Evolutionary conservation across 2,329 filamentous ascomycete genomes (phyloP).

Genomic region (Phialocephala subalpina): DNA sequence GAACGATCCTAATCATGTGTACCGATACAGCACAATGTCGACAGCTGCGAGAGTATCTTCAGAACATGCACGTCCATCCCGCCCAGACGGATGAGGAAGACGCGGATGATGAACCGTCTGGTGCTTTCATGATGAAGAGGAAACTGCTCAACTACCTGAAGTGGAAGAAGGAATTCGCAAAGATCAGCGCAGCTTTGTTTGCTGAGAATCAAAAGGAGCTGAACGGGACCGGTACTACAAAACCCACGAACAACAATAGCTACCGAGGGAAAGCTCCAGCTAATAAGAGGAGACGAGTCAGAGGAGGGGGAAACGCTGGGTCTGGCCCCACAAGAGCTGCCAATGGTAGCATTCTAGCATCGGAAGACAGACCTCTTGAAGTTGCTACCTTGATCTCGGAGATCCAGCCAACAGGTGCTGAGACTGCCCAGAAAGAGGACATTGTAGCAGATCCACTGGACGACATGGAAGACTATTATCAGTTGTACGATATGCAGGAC

Average conservation of each 20-base stretch:
- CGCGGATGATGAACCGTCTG: slow-evolving; percentile 71
- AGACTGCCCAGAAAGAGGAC: slow-evolving; percentile 78
- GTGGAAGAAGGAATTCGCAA: slow-evolving; percentile 91
- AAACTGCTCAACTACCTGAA: slow-evolving; percentile 85
- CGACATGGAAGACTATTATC: slow-evolving; percentile 91
- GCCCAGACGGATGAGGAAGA: slow-evolving; percentile 48
- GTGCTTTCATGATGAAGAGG: slow-evolving; percentile 87
- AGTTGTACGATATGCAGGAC: slow-evolving; percentile 90
- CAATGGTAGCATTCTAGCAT: slow-evolving; percentile 77
- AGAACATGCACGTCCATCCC: slow-evolving; percentile 83
- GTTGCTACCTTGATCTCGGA: slow-evolving; percentile 85
- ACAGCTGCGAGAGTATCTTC: slow-evolving; percentile 89
- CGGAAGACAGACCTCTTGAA: slow-evolving; percentile 84
- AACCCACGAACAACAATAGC: slow-evolving; percentile 50
- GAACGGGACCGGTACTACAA: slow-evolving; percentile 68
- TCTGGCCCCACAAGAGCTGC: slow-evolving; percentile 68
- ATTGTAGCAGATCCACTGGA: slow-evolving; percentile 82
- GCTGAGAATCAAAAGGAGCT: slow-evolving; percentile 81
- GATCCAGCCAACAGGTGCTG: slow-evolving; percentile 80
- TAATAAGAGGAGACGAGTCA: slow-evolving; percentile 85
- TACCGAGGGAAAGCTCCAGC: slow-evolving; percentile 69
- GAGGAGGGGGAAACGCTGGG: slow-evolving; percentile 75
- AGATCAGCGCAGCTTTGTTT: slow-evolving; percentile 82
- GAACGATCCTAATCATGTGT: slow-evolving; percentile 96
- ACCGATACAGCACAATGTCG: slow-evolving; percentile 85